Evolutionary conservation across 805 yeast genomes (phyloP).

Genomic region (Ogataea corticis): DNA sequence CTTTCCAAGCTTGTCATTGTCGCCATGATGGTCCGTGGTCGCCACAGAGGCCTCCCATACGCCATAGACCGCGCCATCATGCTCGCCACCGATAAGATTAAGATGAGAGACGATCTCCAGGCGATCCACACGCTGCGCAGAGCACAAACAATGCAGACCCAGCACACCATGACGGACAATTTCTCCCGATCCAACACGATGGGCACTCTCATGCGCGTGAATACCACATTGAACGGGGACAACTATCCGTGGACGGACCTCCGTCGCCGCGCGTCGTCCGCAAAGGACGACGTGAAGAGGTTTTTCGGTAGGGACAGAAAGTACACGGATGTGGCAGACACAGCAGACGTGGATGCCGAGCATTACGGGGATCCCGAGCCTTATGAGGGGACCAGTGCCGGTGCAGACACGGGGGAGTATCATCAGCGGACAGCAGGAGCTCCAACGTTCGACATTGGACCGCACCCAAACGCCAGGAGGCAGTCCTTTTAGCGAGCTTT

Average conservation of each 20-base stretch:
- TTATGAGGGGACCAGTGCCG: too few species aligned
- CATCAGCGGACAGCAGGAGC: conserved; percentile 1
- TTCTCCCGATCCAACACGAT: conserved; percentile 6
- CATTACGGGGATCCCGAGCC: too few species aligned
- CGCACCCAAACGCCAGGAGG: conserved; percentile 1
- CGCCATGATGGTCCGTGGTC: conserved; percentile 90
- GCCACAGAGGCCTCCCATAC: conserved; percentile 96
- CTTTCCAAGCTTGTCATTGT: conserved; percentile 82
- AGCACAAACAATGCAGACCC: conserved; percentile 24
- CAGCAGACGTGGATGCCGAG: too few species aligned
- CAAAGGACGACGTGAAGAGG: conserved; percentile 12
- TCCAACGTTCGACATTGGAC: conserved; percentile 1
- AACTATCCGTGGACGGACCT: conserved; percentile 10
- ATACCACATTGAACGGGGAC: conserved; percentile 12
- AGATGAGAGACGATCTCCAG: conserved; percentile 59
- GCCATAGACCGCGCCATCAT: conserved; percentile 91
- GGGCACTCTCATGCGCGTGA: conserved; percentile 17
- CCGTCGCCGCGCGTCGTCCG: conserved; percentile 14
- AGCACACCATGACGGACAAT: conserved; percentile 5
- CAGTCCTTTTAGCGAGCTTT: conserved; percentile 3
- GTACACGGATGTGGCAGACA: conserved; percentile 1
- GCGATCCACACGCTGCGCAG: conserved; percentile 44
- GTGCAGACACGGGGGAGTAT: background rate
- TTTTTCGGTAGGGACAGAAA: background rate
- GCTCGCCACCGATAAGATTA: conserved; percentile 70